Percentiles rank a stretch among this genome's conserved stretches.
Evolutionary conservation across 805 yeast genomes (phyloP).

Genomic region (Wickerhamiella nectarea): DNA sequence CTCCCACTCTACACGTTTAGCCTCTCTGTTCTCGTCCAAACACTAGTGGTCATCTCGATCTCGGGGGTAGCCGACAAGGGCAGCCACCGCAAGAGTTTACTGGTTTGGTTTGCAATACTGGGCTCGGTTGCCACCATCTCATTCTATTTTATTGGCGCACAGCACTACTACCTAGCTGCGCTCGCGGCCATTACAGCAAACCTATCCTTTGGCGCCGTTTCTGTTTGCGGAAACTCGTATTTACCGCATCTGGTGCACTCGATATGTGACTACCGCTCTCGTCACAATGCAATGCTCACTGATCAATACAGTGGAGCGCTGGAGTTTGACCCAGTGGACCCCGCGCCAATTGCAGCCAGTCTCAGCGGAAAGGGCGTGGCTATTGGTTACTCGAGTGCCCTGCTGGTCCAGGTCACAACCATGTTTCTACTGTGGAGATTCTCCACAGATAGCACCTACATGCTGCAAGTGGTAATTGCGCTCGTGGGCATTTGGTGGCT

Average conservation of each 20-base stretch:
- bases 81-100: constrained; percentile 40
- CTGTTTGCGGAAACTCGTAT: constrained; percentile 66
- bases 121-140: constrained; percentile 45
- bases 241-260: constrained; percentile 42
- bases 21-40: constrained; percentile 56
- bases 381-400: constrained; percentile 53
- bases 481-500: constrained; percentile 72
- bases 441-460: constrained; percentile 28
- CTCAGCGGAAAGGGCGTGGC: constrained; percentile 52
- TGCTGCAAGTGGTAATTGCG: constrained; percentile 42
- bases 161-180: constrained; percentile 39
- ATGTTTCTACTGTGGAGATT: constrained; percentile 35
- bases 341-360: constrained; percentile 30
- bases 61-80: constrained; percentile 63
- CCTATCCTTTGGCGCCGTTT: constrained; percentile 61
- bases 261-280: constrained; percentile 8
- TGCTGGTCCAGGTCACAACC: constrained; percentile 49
- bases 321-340: constrained; percentile 6
- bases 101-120: constrained; percentile 41
- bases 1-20: constrained; percentile 65
- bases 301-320: constrained; percentile 18
- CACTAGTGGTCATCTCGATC: constrained; percentile 53
- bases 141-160: constrained; percentile 30
- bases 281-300: constrained; percentile 10
- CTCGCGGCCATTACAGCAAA: constrained; percentile 48